Conservation (phyloP, 2,329 filamentous ascomycete genomes). For the Aspergillus nomiae region DNA sequence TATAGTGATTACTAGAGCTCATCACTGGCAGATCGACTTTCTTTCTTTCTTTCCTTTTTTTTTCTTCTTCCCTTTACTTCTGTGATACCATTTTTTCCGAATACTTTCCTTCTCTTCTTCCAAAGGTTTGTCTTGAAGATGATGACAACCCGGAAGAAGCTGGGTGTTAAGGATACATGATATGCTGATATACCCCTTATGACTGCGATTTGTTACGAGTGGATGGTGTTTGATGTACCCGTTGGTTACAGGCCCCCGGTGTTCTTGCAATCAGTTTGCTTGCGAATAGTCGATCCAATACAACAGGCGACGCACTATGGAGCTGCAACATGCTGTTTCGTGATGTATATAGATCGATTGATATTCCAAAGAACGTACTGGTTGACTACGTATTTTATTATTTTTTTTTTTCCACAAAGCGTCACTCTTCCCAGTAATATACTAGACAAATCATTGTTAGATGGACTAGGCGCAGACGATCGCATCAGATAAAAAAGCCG, state of each 20-base stretch:
- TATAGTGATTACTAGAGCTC: not conserved
- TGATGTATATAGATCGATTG: not conserved
- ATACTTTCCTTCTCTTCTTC: slow-evolving; percentile 17
- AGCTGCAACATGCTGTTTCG: not conserved
- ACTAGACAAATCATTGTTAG: too few relatives aligned
- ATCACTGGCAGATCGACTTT: not conserved
- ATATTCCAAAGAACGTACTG: not conserved
- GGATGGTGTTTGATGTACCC: slow-evolving; percentile 22
- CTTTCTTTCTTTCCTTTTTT: slow-evolving; percentile 17
- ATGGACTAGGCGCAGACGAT: too few relatives aligned
- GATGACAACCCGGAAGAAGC: slow-evolving; percentile 3
- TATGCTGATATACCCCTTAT: slow-evolving; percentile 34
- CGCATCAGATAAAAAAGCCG: not conserved
- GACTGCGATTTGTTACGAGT: slow-evolving; percentile 31
- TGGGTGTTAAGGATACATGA: slow-evolving; percentile 25
- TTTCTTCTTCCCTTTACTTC: slow-evolving; percentile 18
- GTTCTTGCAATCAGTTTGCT: not conserved
- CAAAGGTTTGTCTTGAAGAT: not conserved
- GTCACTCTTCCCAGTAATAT: too few relatives aligned
- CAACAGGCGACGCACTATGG: not conserved
- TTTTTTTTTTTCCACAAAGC: too few relatives aligned
- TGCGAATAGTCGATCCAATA: not conserved
- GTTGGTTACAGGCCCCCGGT: not conserved
- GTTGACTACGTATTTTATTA: not conserved
- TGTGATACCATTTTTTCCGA: slow-evolving; percentile 15